phyloP scores from a whole-genome alignment of 2,329 filamentous ascomycete genomes.

The Coniochaeta sp. region DNA sequence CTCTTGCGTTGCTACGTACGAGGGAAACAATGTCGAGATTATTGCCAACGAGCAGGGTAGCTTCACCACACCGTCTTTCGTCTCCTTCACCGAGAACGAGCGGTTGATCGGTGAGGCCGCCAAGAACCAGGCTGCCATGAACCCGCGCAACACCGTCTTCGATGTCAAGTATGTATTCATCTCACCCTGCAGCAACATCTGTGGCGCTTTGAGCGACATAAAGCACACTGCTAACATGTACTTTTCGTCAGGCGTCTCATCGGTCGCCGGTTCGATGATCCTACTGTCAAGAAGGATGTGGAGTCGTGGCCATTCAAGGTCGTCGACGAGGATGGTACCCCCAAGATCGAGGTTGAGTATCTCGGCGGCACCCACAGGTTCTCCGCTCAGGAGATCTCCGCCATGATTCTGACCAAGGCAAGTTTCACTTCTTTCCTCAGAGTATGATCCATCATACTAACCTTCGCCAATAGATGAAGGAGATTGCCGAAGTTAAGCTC shows the following conservation, averaged over 20 bases:
- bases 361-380: constrained; percentile 91
- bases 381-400: constrained; percentile 96
- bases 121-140: constrained; percentile 99
- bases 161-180: constrained; percentile 79
- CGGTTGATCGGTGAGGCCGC: constrained; percentile 98
- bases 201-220: background rate
- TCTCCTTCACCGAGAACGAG: constrained; percentile 98
- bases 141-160: constrained; percentile 96
- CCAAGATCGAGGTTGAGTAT: constrained; percentile 92
- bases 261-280: constrained; percentile 89
- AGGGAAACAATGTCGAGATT: constrained; percentile 99
- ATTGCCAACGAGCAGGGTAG: constrained; percentile 99
- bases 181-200: background rate
- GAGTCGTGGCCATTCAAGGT: constrained; percentile 99
- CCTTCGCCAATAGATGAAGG: constrained; percentile 71
- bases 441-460: background rate
- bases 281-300: constrained; percentile 96
- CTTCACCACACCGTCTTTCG: constrained; percentile 98
- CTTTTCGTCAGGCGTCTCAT: constrained; percentile 74
- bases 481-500: constrained; percentile 96
- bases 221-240: constrained; percentile 6
- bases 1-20: constrained; percentile 99
- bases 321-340: constrained; percentile 78
- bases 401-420: constrained; percentile 98
- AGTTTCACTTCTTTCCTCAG: constrained; percentile 12